Conservation (phyloP, 352 stramenopile species). For the Phytophthora multivora region DNA sequence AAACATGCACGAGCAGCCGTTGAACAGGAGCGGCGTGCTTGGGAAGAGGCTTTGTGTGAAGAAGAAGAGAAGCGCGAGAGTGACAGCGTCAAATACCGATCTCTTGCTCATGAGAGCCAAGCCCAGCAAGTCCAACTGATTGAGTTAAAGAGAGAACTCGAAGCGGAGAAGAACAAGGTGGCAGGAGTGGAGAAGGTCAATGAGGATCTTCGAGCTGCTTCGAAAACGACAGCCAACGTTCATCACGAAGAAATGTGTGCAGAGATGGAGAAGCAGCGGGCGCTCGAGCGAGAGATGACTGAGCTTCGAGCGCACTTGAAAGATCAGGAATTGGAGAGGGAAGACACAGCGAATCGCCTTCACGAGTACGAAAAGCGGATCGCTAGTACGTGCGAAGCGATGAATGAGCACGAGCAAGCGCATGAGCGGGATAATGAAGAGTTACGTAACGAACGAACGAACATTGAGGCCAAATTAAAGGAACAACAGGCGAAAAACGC, state of each 20-base stretch:
- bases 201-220: constrained; percentile 22
- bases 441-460: constrained; percentile 41
- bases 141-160: constrained; percentile 38
- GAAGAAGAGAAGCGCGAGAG: constrained; percentile 30
- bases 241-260: constrained; percentile 27
- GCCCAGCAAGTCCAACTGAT: constrained; percentile 29
- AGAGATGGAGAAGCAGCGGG: constrained; percentile 16
- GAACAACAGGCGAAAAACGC: constrained; percentile 57
- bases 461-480: constrained; percentile 43
- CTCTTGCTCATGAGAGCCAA: constrained; percentile 39
- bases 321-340: constrained; percentile 54
- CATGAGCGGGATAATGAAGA: constrained; percentile 59
- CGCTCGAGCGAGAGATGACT: constrained; percentile 38
- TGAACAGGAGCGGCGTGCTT: constrained; percentile 36
- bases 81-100: constrained; percentile 36
- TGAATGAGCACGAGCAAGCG: constrained; percentile 70
- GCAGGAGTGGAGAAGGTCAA: constrained; percentile 13
- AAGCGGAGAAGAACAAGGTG: constrained; percentile 23
- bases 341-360: constrained; percentile 68
- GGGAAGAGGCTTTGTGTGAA: constrained; percentile 32
- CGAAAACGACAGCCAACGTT: constrained; percentile 1
- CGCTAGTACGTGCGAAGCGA: constrained; percentile 68
- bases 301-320: constrained; percentile 40
- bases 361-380: constrained; percentile 80
- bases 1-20: constrained; percentile 19